Evolutionary conservation across 495 filamentous ascomycete species (phyloP), one percentile per base, ranked within the genome.

Genomic region (Tetracladium marchalianum): DNA sequence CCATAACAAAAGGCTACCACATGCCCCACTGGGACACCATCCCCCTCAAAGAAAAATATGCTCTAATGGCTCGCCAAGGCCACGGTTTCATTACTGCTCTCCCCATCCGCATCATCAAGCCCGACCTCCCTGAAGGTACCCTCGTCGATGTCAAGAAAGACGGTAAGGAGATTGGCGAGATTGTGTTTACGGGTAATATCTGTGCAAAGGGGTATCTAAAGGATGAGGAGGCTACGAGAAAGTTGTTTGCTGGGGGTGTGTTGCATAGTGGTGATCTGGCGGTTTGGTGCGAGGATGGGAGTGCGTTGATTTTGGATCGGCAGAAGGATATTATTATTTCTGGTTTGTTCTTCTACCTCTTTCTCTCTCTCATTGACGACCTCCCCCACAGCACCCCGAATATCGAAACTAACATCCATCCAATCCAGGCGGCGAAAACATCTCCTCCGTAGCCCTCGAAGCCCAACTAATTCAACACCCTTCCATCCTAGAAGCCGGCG

Each of bases 291-390:
- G 72, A 81, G 0, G 90, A 97, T 57, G 89, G 90, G 1, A 80
- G 85, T 40, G 78, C 89, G 37, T 87, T 96, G 69, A 95, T 98
- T 52, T 70, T 93, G 50, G 92, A 98, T 62, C 74, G 92, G 32
- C 85, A 86, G 4, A 98, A 97, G 67, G 92, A 98, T 60, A 96
- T 98, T 38, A 97, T 98, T 41, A 98, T 98, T 49, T 94, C 87
- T 51, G 92, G 88, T 90, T 71, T 44, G 76, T 66, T 24, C 41
- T 31, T 15, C 31, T 24, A 15, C 31, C 24, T 48, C 18, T 49
- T 12, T 43, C 31, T 18, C 36, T 10, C 17, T 12, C 17, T 16
- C 17, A 13, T 39, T n/a, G n/a, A n/a, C n/a, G n/a, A n/a, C n/a
- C n/a, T n/a, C n/a, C n/a, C n/a, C n/a, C n/a, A n/a, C n/a, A n/a